phyloP scores from a whole-genome alignment of 129 eudicot genomes.

The Glebionis coronaria region DNA sequence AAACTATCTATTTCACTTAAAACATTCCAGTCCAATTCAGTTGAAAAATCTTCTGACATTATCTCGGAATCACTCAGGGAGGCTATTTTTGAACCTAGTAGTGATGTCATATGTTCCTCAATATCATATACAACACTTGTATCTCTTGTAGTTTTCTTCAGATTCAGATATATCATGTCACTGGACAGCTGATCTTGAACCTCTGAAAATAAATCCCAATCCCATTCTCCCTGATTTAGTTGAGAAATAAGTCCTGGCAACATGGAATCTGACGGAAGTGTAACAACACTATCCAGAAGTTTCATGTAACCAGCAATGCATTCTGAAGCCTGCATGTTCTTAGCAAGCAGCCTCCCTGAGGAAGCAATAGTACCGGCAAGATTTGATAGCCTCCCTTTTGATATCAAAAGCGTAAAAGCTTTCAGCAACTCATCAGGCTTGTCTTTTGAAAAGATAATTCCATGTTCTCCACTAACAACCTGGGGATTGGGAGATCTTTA shows the following conservation, averaged over 20 bases:
- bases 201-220: conserved; percentile 61
- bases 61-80: conserved; percentile 38
- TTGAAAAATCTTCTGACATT: conserved; percentile 46
- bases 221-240: conserved; percentile 62
- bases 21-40: conserved; percentile 62
- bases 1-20: conserved; percentile 59
- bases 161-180: conserved; percentile 26
- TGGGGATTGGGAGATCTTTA: conserved; percentile 31
- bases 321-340: conserved; percentile 85
- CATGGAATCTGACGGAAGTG: conserved; percentile 75
- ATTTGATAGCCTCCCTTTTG: conserved; percentile 61
- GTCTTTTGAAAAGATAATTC: conserved; percentile 67
- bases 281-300: conserved; percentile 62
- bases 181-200: conserved; percentile 41
- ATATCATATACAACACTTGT: conserved; percentile 55
- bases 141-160: conserved; percentile 24
- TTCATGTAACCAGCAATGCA: conserved; percentile 64
- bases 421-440: conserved; percentile 61
- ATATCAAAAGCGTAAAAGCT: conserved; percentile 60
- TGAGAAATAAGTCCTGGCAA: conserved; percentile 59
- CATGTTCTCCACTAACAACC: conserved; percentile 88
- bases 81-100: conserved; percentile 23
- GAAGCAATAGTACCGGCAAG: conserved; percentile 62
- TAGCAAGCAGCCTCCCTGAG: conserved; percentile 77
- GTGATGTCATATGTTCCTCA: conserved; percentile 54